Evolutionary conservation across 2,329 filamentous ascomycete genomes (phyloP).

Genomic region (Pseudodiploospora longispora): DNA sequence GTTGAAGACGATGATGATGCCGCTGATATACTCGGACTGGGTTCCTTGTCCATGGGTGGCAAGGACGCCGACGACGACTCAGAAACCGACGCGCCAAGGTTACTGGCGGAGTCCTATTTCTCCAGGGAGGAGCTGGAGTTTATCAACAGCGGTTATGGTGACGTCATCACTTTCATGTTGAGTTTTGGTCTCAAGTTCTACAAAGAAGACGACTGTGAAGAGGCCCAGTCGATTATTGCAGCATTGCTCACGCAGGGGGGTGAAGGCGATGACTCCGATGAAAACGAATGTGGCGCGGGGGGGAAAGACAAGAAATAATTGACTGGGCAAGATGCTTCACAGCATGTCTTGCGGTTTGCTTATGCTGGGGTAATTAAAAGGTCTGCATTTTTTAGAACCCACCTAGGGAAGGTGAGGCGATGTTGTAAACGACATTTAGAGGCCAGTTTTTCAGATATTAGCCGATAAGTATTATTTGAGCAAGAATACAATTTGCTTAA

Average conservation of each 20-base stretch:
- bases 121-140: background rate
- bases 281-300: no score
- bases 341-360: no score
- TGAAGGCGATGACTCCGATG: no score
- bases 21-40: background rate
- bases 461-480: no score
- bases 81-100: background rate
- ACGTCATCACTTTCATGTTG: background rate
- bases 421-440: no score
- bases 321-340: no score
- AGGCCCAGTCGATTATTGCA: background rate
- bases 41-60: background rate
- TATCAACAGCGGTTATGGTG: background rate
- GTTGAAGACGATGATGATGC: background rate
- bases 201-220: background rate
- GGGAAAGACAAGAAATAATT: no score
- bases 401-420: no score
- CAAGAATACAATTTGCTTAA: no score
- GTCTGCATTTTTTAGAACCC: no score
- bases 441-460: no score
- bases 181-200: background rate
- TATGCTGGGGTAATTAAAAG: no score
- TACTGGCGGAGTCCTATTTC: background rate
- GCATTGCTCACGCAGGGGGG: background rate
- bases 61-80: background rate